phyloP scores from a whole-genome alignment of 2,329 filamentous ascomycete genomes.

The Penicillium sumatraense region DNA sequence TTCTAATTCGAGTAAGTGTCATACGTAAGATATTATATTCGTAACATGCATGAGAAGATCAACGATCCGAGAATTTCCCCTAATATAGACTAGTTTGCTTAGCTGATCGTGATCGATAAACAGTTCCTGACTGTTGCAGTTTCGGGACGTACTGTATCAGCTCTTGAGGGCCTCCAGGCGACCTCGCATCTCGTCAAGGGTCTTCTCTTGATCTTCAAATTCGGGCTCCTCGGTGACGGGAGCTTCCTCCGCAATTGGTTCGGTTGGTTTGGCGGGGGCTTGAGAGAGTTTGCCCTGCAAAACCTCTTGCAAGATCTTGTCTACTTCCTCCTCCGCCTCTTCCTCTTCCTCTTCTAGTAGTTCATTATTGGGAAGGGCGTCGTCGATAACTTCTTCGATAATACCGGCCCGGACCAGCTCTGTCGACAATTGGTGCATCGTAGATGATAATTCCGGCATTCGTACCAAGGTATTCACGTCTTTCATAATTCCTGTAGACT shows the following conservation, averaged over 20 bases:
- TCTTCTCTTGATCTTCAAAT: conserved; percentile 84
- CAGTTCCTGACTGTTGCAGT: no score
- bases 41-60: no score
- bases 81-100: background rate
- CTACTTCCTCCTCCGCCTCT: conserved; percentile 83
- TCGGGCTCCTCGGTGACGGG: conserved; percentile 65
- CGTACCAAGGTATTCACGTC: conserved; percentile 87
- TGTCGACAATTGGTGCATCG: conserved; percentile 83
- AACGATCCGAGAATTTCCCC: no score
- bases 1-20: no score
- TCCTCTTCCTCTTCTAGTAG: conserved; percentile 72
- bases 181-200: conserved; percentile 93
- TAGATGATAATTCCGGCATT: conserved; percentile 82
- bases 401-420: conserved; percentile 95
- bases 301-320: conserved; percentile 90
- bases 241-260: conserved; percentile 54
- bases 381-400: conserved; percentile 95
- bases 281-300: conserved; percentile 80
- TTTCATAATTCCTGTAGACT: conserved; percentile 92
- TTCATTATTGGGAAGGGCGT: conserved; percentile 76
- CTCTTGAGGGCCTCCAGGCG: conserved; percentile 89
- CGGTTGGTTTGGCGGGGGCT: conserved; percentile 61
- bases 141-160: no score
- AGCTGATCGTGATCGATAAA: no score
- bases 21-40: no score